These are phyloP conservation scores for Cladobotryum mycophilum DNA, from an alignment of 2,329 filamentous ascomycete genomes.

Conservation along the genomic window DNA sequence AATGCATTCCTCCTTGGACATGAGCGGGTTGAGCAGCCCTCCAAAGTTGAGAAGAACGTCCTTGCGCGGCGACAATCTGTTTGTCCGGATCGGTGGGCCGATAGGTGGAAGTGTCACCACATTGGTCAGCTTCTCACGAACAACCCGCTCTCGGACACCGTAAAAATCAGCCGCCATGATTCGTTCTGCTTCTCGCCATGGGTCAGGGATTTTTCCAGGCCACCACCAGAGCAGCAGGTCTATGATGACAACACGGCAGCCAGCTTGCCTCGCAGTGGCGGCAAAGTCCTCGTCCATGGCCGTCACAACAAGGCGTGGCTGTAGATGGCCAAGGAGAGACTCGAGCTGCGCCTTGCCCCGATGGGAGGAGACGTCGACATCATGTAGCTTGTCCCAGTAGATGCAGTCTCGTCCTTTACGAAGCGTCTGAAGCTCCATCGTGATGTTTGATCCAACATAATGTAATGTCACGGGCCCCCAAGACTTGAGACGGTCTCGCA, in stretches of 20 bases:
- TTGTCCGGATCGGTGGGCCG: not conserved
- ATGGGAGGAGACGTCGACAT: slow-evolving; percentile 1
- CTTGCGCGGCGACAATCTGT: not conserved
- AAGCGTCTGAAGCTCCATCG: slow-evolving; percentile 1
- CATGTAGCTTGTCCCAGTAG: not conserved
- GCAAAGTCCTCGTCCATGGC: slow-evolving; percentile 5
- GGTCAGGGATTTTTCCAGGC: not conserved
- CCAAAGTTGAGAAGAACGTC: slow-evolving; percentile 6
- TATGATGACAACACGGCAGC: slow-evolving; percentile 2
- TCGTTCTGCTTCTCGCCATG: slow-evolving; percentile 1
- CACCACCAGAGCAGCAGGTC: slow-evolving; percentile 7
- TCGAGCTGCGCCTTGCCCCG: not conserved
- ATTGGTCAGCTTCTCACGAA: not conserved
- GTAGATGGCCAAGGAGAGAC: not conserved
- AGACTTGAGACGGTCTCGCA: not conserved
- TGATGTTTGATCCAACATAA: slow-evolving; percentile 5
- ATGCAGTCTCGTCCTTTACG: not conserved
- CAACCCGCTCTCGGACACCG: slow-evolving; percentile 4
- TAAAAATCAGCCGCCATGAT: slow-evolving; percentile 6
- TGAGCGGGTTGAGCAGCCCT: slow-evolving; percentile 6
- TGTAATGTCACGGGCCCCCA: not conserved
- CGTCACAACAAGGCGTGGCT: slow-evolving; percentile 5
- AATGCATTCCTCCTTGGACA: slow-evolving; percentile 2
- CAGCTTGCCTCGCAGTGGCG: not conserved
- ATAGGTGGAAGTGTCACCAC: slow-evolving; percentile 3